These are phyloP conservation scores for Colletotrichum lindemuthianum DNA, from an alignment of 2,329 filamentous ascomycete genomes.

Conservation along the genomic window DNA sequence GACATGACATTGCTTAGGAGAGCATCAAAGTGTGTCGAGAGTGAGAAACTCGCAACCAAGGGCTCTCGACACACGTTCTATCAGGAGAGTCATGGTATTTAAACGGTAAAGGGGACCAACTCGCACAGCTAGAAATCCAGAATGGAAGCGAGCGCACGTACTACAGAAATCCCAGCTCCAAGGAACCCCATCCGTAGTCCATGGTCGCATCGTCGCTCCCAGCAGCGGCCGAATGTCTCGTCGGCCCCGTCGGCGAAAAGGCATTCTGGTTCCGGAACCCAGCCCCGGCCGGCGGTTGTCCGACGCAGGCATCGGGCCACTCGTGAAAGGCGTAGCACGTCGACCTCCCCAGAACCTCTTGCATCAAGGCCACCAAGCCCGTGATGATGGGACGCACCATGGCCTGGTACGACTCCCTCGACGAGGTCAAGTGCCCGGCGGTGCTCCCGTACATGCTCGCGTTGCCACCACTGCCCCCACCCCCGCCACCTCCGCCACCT, in stretches of 20 bases:
- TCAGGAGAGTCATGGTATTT: constrained; percentile 4
- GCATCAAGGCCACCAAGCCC: constrained; percentile 42
- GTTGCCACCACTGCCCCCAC: background rate
- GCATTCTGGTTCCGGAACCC: constrained; percentile 23
- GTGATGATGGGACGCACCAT: constrained; percentile 37
- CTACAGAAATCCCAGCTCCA: constrained; percentile 35
- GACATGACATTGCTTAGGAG: too few relatives aligned
- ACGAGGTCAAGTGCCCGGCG: constrained; percentile 17
- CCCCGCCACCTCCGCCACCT: too few relatives aligned
- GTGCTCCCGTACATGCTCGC: constrained; percentile 23
- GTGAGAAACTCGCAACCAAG: background rate
- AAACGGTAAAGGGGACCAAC: background rate
- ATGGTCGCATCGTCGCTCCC: constrained; percentile 25
- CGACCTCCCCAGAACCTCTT: constrained; percentile 47
- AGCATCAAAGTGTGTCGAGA: too few relatives aligned
- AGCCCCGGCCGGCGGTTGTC: constrained; percentile 10
- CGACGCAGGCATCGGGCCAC: constrained; percentile 31
- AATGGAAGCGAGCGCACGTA: background rate
- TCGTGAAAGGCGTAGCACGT: constrained; percentile 42
- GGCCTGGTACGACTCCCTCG: constrained; percentile 37
- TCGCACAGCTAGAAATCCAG: background rate
- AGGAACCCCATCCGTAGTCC: constrained; percentile 33
- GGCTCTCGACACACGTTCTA: background rate
- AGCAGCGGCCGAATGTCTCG: constrained; percentile 21
- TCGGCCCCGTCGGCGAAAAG: constrained; percentile 32